Base-by-base conservation (phyloP, 2,329 filamentous ascomycete species). In the Penicillium crustosum region DNA sequence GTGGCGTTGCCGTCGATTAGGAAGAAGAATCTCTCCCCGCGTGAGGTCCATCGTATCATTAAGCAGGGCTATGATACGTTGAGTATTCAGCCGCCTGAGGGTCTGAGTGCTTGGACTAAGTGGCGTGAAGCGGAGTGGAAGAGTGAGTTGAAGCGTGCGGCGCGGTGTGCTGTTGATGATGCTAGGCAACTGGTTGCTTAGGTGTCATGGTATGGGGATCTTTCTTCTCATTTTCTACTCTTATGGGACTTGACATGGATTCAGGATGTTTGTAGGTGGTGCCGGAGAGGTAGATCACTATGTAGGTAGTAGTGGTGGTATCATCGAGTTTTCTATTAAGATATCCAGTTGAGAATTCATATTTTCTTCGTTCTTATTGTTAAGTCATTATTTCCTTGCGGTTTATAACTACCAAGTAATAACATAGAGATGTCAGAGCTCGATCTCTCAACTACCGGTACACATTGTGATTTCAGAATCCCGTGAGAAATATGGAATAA, bases 11-110 rank as follows among this genome's bases (percentile, higher is more conserved):
- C 73, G 15, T 65, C 69, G 0, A 68, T 66, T 41, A 75, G 69
- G 64, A 83, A 85, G 59, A 89, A 86, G 67, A 86, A 89, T 64
- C 78, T 97, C 59, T 96, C 90, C 58, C 92, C 89, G 38, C 82
- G 86, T 49, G 90, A 97, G 72, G 92, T 99, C 39, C 88, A 89
- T 42, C 89, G 90, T 64, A 90, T 97, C 29, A 97, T 99, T 75
- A 96, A 96, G 78, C 89, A 95, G 73, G 94, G 94, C 0, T 97
- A 97, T 70, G 93, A 97, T 75, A 96, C 93, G 36, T 77, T 99
- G 68, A 93, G 89, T 62, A 95, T 99, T 54, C 90, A 95, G 75
- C 87, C 91, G 0, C 91, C 88, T 68, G 93, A 96, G 70, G 93
- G 90, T 0, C 74, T 96, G 65, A 93, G 93, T 72, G 86, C 87